A percentile compares a stretch with the other conserved stretches of the same genome.
Evolutionary conservation across 2,329 filamentous ascomycete species (phyloP).

Genomic region (Esteya vermicola): DNA sequence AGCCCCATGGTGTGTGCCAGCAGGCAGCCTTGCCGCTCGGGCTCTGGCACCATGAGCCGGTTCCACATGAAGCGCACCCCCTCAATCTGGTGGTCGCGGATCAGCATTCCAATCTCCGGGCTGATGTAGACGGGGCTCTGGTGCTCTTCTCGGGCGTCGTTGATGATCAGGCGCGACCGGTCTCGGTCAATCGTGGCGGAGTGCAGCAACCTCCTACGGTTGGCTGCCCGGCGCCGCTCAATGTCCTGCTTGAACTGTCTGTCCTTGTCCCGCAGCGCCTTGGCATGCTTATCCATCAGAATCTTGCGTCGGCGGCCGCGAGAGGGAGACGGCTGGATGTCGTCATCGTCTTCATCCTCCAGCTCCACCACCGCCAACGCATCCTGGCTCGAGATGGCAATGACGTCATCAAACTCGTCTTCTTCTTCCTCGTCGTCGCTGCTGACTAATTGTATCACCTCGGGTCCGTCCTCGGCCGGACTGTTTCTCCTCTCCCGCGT

Average conservation of each 20-base stretch:
- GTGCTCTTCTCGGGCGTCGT: conserved; percentile 46
- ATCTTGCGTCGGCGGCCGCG: conserved; percentile 31
- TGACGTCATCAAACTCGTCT: no score
- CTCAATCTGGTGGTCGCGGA: conserved; percentile 68
- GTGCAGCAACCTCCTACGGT: conserved; percentile 29
- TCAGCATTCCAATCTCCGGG: conserved; percentile 43
- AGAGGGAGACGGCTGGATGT: conserved; percentile 15
- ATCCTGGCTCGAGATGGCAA: no score
- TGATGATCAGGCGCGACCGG: conserved; percentile 45
- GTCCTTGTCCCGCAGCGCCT: conserved; percentile 41
- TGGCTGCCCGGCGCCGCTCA: conserved; percentile 32
- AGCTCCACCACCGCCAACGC: not conserved
- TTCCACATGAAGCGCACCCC: conserved; percentile 86
- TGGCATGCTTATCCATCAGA: conserved; percentile 33
- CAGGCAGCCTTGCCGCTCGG: conserved; percentile 57
- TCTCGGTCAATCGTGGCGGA: conserved; percentile 28
- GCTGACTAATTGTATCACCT: not conserved
- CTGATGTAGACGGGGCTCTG: conserved; percentile 52
- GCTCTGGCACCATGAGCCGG: conserved; percentile 50
- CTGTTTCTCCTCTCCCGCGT: no score
- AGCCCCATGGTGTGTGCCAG: conserved; percentile 85
- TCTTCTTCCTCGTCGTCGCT: conserved; percentile 1
- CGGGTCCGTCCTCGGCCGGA: not conserved
- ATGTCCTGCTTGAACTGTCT: conserved; percentile 39
- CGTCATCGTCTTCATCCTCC: conserved; percentile 5